Conservation (phyloP, 768 basidiomycete genomes). For the Amanita phalloides region DNA sequence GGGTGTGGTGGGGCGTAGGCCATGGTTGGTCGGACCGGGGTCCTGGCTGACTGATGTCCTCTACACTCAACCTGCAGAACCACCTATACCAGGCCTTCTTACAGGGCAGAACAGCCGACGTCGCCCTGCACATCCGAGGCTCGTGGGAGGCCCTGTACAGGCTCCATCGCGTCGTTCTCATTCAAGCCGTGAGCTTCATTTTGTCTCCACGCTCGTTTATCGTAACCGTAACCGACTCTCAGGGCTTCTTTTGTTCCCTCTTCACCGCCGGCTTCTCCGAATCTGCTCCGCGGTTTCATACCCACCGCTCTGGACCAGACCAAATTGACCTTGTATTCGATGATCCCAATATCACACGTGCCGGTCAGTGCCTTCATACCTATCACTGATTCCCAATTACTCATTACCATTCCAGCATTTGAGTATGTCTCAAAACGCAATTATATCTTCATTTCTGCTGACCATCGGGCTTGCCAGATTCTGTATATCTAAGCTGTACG, state of each 20-base stretch:
- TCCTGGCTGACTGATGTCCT: slow-evolving; percentile 18
- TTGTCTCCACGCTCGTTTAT: neutral
- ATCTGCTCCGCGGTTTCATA: slow-evolving; percentile 26
- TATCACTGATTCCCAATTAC: neutral
- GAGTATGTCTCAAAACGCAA: slow-evolving; percentile 48
- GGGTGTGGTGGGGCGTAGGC: slow-evolving; percentile 21
- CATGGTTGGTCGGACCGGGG: neutral
- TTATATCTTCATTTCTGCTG: neutral
- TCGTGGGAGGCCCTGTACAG: slow-evolving; percentile 65
- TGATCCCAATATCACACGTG: slow-evolving; percentile 81
- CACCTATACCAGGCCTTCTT: slow-evolving; percentile 75
- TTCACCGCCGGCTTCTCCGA: slow-evolving; percentile 77
- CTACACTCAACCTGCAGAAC: slow-evolving; percentile 49
- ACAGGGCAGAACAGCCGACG: slow-evolving; percentile 64
- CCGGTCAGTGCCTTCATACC: slow-evolving; percentile 39
- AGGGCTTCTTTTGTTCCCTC: slow-evolving; percentile 85
- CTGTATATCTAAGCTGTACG: slow-evolving; percentile 80
- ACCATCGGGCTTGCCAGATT: slow-evolving; percentile 34
- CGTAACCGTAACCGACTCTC: slow-evolving; percentile 2
- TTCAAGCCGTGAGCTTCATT: slow-evolving; percentile 53
- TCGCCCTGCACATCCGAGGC: slow-evolving; percentile 57
- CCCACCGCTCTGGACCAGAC: slow-evolving; percentile 24
- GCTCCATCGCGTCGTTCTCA: slow-evolving; percentile 78
- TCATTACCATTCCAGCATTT: slow-evolving; percentile 47
- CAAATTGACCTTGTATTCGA: slow-evolving; percentile 67